These are phyloP conservation scores for Haplosporangium gracile DNA, from an alignment of 192 early-diverging fungal genomes.

Conservation along the genomic window DNA sequence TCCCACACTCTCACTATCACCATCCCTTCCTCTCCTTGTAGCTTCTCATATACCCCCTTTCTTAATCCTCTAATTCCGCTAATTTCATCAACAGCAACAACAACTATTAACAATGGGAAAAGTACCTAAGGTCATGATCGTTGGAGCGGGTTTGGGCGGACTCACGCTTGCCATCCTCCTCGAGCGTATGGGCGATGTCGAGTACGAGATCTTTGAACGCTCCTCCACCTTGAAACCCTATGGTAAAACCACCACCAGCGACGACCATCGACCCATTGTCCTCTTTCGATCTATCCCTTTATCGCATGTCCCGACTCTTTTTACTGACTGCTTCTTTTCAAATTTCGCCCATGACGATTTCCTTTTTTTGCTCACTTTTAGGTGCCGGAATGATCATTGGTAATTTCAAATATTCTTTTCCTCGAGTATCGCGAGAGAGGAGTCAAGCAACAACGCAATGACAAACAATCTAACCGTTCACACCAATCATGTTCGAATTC, in stretches of 20 bases:
- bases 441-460: neutral
- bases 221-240: neutral
- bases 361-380: neutral
- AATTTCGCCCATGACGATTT: neutral
- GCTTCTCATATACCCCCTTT: no score
- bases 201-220: constrained; percentile 24
- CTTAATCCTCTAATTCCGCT: neutral
- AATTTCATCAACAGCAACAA: neutral
- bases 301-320: neutral
- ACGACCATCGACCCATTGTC: neutral
- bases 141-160: constrained; percentile 26
- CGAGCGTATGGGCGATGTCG: constrained; percentile 26
- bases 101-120: neutral
- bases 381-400: constrained; percentile 2
- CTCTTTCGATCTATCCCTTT: neutral
- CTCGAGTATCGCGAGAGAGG: neutral
- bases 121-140: constrained; percentile 17
- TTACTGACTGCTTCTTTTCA: neutral
- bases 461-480: neutral
- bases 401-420: neutral
- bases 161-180: constrained; percentile 21
- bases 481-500: neutral
- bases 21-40: neutral
- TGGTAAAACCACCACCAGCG: neutral
- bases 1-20: neutral